These are phyloP conservation scores for Ganoderma lingzhi DNA, from an alignment of 1,284 basidiomycete species.

Conservation along the genomic window DNA sequence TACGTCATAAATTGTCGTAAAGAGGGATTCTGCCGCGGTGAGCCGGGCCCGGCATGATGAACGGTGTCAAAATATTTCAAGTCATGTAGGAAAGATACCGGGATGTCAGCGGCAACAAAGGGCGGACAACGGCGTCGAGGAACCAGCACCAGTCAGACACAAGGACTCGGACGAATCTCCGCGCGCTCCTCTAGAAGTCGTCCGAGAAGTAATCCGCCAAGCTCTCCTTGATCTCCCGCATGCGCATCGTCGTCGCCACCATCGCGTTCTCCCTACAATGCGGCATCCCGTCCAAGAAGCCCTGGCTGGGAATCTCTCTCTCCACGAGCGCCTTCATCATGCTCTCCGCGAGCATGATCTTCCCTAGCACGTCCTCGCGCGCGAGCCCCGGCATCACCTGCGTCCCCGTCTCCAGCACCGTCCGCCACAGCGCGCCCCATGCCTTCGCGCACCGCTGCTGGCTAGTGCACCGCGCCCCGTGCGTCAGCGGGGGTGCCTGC, in stretches of 20 bases:
- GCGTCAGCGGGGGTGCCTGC: conserved; percentile 48
- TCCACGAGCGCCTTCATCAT: conserved; percentile 51
- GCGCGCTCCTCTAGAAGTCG: conserved; percentile 35
- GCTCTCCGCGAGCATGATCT: conserved; percentile 50
- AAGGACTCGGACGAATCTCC: background rate
- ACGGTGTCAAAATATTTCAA: background rate
- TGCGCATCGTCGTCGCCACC: conserved; percentile 38
- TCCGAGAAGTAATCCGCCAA: conserved; percentile 45
- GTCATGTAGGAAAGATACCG: background rate
- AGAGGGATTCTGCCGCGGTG: background rate
- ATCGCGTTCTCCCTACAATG: conserved; percentile 44
- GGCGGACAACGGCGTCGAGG: background rate
- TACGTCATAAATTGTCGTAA: background rate
- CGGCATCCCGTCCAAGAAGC: conserved; percentile 49
- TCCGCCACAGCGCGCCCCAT: conserved; percentile 51
- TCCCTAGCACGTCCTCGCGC: conserved; percentile 49
- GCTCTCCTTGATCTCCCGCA: conserved; percentile 43
- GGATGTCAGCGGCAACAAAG: background rate
- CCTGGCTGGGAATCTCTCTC: conserved; percentile 48
- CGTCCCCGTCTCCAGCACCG: conserved; percentile 46
- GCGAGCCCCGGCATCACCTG: conserved; percentile 45
- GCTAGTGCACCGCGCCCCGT: conserved; percentile 48
- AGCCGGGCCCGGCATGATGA: background rate
- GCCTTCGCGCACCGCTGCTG: conserved; percentile 52
- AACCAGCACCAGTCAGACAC: background rate